Conservation (phyloP, 2,329 filamentous ascomycete genomes). For the Blumeria hordei region DNA sequence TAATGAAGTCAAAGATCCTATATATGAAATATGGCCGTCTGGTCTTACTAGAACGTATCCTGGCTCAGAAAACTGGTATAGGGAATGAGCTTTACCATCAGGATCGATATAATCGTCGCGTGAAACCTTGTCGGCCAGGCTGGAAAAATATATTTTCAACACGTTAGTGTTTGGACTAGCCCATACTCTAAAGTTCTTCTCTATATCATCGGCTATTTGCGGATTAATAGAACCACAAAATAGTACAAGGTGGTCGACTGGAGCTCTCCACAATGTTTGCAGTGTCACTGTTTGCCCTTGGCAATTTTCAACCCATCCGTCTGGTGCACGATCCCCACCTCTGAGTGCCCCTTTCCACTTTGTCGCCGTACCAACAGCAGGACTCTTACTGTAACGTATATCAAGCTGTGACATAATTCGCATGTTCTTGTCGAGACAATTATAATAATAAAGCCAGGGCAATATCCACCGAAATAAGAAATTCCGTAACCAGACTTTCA, state of each 20-base stretch:
- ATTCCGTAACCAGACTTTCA: conserved; percentile 18
- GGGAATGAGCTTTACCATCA: conserved; percentile 9
- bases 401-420: conserved; percentile 19
- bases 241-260: conserved; percentile 14
- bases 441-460: conserved; percentile 16
- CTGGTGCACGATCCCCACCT: conserved; percentile 23
- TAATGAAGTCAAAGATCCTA: conserved; percentile 6
- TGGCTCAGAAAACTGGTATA: conserved; percentile 7
- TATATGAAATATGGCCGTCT: conserved; percentile 8
- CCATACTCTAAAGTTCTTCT: not conserved
- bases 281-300: conserved; percentile 7
- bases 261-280: conserved; percentile 11
- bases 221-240: conserved; percentile 8
- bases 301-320: conserved; percentile 13
- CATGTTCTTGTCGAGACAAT: not conserved
- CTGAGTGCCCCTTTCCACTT: conserved; percentile 16
- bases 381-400: conserved; percentile 20
- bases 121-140: not conserved
- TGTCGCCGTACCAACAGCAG: conserved; percentile 15
- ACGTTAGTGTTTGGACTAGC: not conserved
- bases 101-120: conserved; percentile 6
- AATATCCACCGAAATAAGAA: conserved; percentile 17
- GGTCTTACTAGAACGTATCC: conserved; percentile 9
- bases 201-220: not conserved
- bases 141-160: not conserved